Base-by-base conservation (phyloP, 305 asterid species). In the Plantago rigida region DNA sequence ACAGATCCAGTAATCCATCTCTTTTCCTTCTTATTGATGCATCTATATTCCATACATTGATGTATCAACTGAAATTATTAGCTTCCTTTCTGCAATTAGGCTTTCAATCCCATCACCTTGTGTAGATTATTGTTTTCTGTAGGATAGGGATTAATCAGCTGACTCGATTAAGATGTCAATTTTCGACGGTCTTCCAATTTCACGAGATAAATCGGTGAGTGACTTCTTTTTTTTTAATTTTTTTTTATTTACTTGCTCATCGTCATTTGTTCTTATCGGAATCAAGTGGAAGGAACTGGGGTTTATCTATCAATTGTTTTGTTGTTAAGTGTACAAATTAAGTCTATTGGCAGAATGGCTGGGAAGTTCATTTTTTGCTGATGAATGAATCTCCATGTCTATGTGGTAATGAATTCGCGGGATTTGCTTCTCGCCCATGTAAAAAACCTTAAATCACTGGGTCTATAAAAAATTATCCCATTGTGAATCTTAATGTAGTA, bases 181-280 rank as follows among this genome's bases (percentile, higher is more conserved):
- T 62, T 87, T 92, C 71, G 96, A 89, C 63, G 97, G 95, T 45
- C 85, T 92, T 64, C 99, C 99, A 47, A 75, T 92, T 76, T 80
- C 99, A 56, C 80, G 75, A 34, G 96, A 86, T 41, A 89, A 92
- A 85, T 81, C 85, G 65, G 99, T 89, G 75, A 83, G 96, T 22
- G 26, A 22, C 2, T 2, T 22, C 1, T 22, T 22, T 22, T 22
- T 22, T 22, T 1, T 22, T n/a, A n/a, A 22, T 79, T 51, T 46
- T 4, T 46, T 15, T 56, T 36, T 8, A n/a, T 51, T 46, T 36
- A 3, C 56, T 59, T 48, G 48, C 67, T 63, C 47, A 54, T 57
- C 19, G 24, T 44, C 62, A 47, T 26, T 19, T 19, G 10, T 55
- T 47, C 28, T 10, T 31, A 1, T 11, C 46, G 12, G 10, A 41